Conservation (phyloP, 2,329 filamentous ascomycete genomes). For the Colletotrichum filicis region DNA sequence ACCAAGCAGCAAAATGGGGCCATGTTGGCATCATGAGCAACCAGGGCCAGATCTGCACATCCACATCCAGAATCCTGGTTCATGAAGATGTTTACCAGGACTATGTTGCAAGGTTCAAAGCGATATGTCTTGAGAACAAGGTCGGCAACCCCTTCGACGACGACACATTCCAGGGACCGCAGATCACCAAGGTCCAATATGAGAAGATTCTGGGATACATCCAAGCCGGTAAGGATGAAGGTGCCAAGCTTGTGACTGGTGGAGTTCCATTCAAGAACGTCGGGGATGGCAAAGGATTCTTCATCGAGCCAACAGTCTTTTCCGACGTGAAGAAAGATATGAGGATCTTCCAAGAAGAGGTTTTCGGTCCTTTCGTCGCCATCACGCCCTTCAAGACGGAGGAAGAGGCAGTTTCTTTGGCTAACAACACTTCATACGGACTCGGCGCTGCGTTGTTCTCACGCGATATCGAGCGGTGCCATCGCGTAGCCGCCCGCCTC, state of each 20-base stretch:
- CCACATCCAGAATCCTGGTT: constrained; percentile 72
- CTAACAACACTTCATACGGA: constrained; percentile 68
- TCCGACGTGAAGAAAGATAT: constrained; percentile 53
- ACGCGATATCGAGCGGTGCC: constrained; percentile 62
- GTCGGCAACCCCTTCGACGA: constrained; percentile 78
- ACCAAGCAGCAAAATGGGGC: constrained; percentile 73
- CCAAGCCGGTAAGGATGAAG: constrained; percentile 74
- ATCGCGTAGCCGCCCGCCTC: constrained; percentile 63
- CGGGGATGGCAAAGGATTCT: constrained; percentile 55
- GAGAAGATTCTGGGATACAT: constrained; percentile 78
- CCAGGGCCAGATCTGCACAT: constrained; percentile 73
- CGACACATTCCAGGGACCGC: constrained; percentile 78
- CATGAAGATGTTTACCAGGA: constrained; percentile 70
- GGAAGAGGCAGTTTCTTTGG: constrained; percentile 53
- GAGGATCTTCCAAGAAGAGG: constrained; percentile 58
- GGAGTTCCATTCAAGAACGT: constrained; percentile 56
- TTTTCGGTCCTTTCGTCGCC: constrained; percentile 58
- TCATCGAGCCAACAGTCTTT: constrained; percentile 58
- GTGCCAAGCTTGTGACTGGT: constrained; percentile 73
- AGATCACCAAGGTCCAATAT: constrained; percentile 77
- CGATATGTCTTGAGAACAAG: constrained; percentile 68
- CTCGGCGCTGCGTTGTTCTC: constrained; percentile 72
- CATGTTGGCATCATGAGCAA: constrained; percentile 66
- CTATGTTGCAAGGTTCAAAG: constrained; percentile 71
- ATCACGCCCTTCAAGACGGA: constrained; percentile 55